These are phyloP conservation scores for Globisporangium carolinianum DNA, from an alignment of 352 stramenopile genomes.

Conservation along the genomic window DNA sequence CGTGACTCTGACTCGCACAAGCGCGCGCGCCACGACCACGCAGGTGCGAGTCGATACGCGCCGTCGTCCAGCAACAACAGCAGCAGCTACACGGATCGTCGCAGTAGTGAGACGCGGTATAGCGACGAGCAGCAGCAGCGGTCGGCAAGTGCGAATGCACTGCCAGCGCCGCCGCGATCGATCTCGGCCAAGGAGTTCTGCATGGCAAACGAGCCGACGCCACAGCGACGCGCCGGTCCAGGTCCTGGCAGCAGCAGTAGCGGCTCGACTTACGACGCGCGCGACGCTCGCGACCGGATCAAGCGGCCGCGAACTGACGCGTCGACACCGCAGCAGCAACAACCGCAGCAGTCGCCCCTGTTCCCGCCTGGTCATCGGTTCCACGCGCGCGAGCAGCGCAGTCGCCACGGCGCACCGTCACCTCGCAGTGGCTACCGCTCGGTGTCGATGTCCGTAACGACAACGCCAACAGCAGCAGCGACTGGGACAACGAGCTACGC, in stretches of 20 bases:
- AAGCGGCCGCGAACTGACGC: slow-evolving; percentile 13
- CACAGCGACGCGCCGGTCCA: neutral
- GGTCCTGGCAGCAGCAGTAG: neutral
- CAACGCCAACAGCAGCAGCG: neutral
- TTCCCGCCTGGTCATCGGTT: slow-evolving; percentile 6
- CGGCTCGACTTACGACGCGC: neutral
- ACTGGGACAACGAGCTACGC: neutral
- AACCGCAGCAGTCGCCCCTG: neutral
- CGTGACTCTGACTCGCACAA: neutral
- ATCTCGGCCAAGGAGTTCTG: slow-evolving; percentile 55
- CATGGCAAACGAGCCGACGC: slow-evolving; percentile 33
- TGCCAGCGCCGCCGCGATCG: slow-evolving; percentile 16
- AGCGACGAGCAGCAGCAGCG: neutral
- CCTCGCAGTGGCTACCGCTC: slow-evolving; percentile 7
- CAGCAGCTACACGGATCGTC: neutral
- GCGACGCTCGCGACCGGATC: neutral
- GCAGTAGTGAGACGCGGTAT: neutral
- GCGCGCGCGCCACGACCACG: slow-evolving; percentile 2
- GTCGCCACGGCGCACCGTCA: neutral
- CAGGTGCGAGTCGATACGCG: neutral
- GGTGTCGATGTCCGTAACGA: slow-evolving; percentile 1
- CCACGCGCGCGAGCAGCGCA: slow-evolving; percentile 1
- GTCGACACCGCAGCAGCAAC: neutral
- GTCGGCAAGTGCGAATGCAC: neutral
- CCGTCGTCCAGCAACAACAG: neutral